Base-by-base conservation (phyloP, 805 yeast genomes). In the Nakazawaea pomicola region DNA sequence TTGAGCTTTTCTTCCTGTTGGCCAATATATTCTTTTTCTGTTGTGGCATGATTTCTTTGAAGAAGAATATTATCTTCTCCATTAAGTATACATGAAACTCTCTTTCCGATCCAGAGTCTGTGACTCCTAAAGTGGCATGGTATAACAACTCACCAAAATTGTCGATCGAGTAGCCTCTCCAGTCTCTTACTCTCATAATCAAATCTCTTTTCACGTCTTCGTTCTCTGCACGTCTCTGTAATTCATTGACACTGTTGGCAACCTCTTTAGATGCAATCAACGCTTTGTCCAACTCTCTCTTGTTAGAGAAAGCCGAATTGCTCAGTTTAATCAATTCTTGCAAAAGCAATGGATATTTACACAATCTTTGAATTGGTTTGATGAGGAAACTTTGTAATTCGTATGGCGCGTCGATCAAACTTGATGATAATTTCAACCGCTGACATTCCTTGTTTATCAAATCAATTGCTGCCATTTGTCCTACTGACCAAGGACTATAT, bases 321-420 rank as follows among this genome's bases (percentile, higher is more conserved):
- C 88, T 75, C 37, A 69, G 58, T 56, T 87, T 88, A 38, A 86
- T 58, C 40, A 93, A 68, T 55, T 87, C 93, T 52, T 75, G 78
- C 39, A 93, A 63, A 36, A 93, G 68, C 38, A 93, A 64, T 2
- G 98, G 99, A 60, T 93, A 93, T 58, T 90, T 87, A 70, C 96
- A 87, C n/a, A 93, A 72, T 48, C 99, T 75, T 66, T 93, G 99
- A 29, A 93, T 87, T 0, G 99, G 99, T 59, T 91, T 93, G 51
- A 93, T 77, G 31, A 93, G 70, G 60, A 86, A 86, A 38, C 91
- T 80, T 57, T 86, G 98, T 40, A 93, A 69, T 60, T 91, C 99
- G 56, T 89, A 80, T 32, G 87, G 83, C 20, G 93, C 91, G 49
- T 81, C 91, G 45, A 90, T 78, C 29, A 89, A 62, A 16, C 65